Evolutionary conservation across 306 rosid species (phyloP).

Genomic region (Lotus japonicus): DNA sequence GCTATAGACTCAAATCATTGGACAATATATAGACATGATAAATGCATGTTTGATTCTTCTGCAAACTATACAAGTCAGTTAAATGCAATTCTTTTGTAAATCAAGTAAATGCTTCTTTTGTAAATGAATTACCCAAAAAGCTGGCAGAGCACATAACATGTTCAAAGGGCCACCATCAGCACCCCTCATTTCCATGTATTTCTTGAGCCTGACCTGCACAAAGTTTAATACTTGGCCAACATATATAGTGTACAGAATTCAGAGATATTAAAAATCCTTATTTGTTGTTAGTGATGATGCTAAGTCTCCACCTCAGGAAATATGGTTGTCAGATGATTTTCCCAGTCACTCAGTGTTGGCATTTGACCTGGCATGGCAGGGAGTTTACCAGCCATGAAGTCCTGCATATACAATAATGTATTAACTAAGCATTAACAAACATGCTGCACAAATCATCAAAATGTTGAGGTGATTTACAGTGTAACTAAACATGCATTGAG

Average conservation of each 20-base stretch:
- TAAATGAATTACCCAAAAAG: conserved; percentile 63
- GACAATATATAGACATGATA: too few species aligned
- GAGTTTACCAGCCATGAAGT: conserved; percentile 72
- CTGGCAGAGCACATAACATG: conserved; percentile 77
- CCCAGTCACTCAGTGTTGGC: conserved; percentile 84
- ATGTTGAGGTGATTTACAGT: too few species aligned
- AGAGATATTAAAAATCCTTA: neutral
- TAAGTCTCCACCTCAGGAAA: conserved; percentile 63
- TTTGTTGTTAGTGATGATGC: neutral
- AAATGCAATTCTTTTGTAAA: too few species aligned
- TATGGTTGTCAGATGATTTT: conserved; percentile 79
- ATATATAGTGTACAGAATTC: neutral
- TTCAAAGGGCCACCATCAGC: conserved; percentile 86
- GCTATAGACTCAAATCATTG: too few species aligned
- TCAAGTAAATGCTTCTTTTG: too few species aligned
- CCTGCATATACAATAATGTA: conserved; percentile 41
- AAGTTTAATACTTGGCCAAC: neutral
- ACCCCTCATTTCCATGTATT: conserved; percentile 92
- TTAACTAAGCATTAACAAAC: neutral
- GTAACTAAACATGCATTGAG: neutral
- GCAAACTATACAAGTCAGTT: too few species aligned
- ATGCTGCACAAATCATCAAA: too few species aligned
- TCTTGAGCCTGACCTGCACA: conserved; percentile 74
- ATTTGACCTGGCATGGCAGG: conserved; percentile 60
- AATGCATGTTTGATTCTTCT: too few species aligned